A percentile compares a stretch with the other conserved stretches of the same genome.
phyloP scores from a whole-genome alignment of 1,284 basidiomycete species.

The Leccinum fuscescens region DNA sequence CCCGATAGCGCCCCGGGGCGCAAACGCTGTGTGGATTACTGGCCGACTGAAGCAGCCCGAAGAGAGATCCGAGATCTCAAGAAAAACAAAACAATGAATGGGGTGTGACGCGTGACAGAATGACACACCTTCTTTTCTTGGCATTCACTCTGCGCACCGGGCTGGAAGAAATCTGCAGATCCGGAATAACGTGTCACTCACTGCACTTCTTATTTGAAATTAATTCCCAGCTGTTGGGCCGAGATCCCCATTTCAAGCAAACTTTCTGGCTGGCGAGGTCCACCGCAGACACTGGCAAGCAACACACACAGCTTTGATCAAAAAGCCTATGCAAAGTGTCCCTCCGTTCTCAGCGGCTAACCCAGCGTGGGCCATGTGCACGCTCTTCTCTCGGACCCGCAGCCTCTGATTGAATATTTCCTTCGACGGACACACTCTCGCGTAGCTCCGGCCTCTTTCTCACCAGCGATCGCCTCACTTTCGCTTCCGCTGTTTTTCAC shows the following conservation, averaged over 20 bases:
- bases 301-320: slow-evolving; percentile 15
- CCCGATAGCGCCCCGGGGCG: slow-evolving; percentile 5
- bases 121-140: slow-evolving; percentile 21
- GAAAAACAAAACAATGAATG: slow-evolving; percentile 4
- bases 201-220: slow-evolving; percentile 37
- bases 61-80: slow-evolving; percentile 17
- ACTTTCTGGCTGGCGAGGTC: neutral
- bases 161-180: slow-evolving; percentile 31
- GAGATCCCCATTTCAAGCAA: neutral
- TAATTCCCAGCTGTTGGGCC: slow-evolving; percentile 3
- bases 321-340: slow-evolving; percentile 16
- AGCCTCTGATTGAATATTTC: slow-evolving; percentile 21
- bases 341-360: neutral
- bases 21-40: neutral
- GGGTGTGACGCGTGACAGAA: slow-evolving; percentile 21
- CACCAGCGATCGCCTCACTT: slow-evolving; percentile 11
- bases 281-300: neutral
- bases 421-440: slow-evolving; percentile 3
- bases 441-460: neutral
- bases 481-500: slow-evolving; percentile 17
- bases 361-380: neutral
- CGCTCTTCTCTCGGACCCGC: slow-evolving; percentile 24
- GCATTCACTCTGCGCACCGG: slow-evolving; percentile 12
- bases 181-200: slow-evolving; percentile 29
- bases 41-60: neutral